Evolutionary conservation across 2,329 filamentous ascomycete genomes (phyloP).

Genomic region (Cercospora sojina): DNA sequence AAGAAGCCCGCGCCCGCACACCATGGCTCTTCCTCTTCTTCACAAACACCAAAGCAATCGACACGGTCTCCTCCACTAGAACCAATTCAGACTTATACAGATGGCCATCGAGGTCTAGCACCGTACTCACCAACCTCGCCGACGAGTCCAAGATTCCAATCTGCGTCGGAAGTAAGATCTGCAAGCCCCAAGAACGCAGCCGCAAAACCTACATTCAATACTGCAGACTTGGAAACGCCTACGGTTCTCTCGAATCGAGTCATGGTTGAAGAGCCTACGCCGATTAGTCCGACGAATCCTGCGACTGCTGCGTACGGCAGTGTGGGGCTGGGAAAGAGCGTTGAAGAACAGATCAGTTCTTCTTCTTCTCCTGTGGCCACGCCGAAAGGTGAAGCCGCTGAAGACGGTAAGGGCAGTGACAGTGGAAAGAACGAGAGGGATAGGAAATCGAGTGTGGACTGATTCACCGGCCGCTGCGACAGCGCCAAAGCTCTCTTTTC

Average conservation of each 20-base stretch:
- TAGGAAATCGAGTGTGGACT: neutral
- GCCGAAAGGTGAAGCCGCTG: neutral
- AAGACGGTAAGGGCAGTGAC: neutral
- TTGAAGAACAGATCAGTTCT: conserved; percentile 32
- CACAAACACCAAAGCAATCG: neutral
- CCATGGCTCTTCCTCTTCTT: conserved; percentile 16
- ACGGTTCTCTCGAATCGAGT: conserved; percentile 22
- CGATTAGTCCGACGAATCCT: conserved; percentile 23
- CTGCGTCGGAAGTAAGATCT: conserved; percentile 14
- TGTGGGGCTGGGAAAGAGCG: conserved; percentile 36
- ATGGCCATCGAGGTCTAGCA: conserved; percentile 43
- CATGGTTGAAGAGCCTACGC: conserved; percentile 32
- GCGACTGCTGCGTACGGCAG: conserved; percentile 20
- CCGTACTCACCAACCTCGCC: conserved; percentile 21
- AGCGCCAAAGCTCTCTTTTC: neutral
- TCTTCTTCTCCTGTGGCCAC: neutral
- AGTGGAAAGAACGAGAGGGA: neutral
- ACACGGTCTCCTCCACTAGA: neutral
- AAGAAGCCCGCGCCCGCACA: conserved; percentile 30
- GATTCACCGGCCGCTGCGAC: neutral
- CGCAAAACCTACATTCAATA: conserved; percentile 23
- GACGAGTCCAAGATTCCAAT: conserved; percentile 13
- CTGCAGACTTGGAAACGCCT: conserved; percentile 20
- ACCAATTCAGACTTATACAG: conserved; percentile 25
- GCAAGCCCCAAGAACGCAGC: conserved; percentile 13